Conservation (phyloP, 2,329 filamentous ascomycete genomes). For the Penicillium italicum region DNA sequence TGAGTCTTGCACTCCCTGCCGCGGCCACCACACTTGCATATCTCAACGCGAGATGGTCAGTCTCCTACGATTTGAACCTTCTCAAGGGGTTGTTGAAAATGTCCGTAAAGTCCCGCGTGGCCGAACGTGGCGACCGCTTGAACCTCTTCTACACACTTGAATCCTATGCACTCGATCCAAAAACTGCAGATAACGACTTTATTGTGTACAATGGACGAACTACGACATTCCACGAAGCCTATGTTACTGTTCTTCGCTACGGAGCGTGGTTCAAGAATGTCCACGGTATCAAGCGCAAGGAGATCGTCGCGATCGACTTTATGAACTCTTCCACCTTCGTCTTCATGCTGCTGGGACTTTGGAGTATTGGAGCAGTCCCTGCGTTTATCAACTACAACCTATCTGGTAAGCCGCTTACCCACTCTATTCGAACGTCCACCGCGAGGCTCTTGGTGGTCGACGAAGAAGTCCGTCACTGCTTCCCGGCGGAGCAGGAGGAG, state of each 20-base stretch:
- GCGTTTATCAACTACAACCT: slow-evolving; percentile 90
- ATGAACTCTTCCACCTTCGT: slow-evolving; percentile 77
- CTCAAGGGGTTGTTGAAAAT: slow-evolving; percentile 54
- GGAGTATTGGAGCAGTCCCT: slow-evolving; percentile 77
- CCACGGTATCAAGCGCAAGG: slow-evolving; percentile 62
- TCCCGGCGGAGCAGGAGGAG: slow-evolving; percentile 41
- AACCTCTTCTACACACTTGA: slow-evolving; percentile 77
- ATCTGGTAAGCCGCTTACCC: slow-evolving; percentile 63
- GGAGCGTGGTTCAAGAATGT: slow-evolving; percentile 68
- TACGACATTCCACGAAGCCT: slow-evolving; percentile 73
- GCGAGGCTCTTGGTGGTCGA: slow-evolving; percentile 69
- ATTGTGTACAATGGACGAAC: slow-evolving; percentile 65
- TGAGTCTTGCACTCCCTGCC: slow-evolving; percentile 54
- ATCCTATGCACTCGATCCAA: slow-evolving; percentile 57
- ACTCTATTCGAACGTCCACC: slow-evolving; percentile 68
- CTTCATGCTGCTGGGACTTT: slow-evolving; percentile 72
- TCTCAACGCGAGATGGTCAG: slow-evolving; percentile 65
- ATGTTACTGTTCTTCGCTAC: slow-evolving; percentile 67
- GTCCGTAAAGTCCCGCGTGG: slow-evolving; percentile 43
- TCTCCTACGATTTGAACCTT: slow-evolving; percentile 64
- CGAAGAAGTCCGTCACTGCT: slow-evolving; percentile 56
- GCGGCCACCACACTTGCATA: slow-evolving; percentile 69
- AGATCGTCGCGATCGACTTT: slow-evolving; percentile 77
- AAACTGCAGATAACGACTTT: slow-evolving; percentile 50
- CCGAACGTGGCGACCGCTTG: slow-evolving; percentile 57